Conservation (phyloP, 495 filamentous ascomycete genomes). For the Penicillium steckii region DNA sequence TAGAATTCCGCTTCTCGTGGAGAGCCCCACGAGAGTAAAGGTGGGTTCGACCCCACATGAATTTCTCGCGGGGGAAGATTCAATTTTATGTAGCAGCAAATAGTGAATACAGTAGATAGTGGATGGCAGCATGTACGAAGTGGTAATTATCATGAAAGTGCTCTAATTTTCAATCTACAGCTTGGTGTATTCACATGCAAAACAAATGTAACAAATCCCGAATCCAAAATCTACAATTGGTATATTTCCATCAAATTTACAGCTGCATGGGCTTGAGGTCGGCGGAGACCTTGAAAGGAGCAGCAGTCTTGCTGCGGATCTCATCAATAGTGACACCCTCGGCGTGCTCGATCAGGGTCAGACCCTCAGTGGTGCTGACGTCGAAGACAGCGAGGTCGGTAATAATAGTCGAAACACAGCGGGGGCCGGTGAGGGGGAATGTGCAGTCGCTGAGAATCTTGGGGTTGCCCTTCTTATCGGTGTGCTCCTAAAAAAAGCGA, state of each 20-base stretch:
- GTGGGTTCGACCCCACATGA: slow-evolving; percentile 16
- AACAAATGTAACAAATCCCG: background rate
- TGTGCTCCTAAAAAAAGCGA: slow-evolving; percentile 56
- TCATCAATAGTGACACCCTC: slow-evolving; percentile 82
- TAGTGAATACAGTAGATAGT: no score
- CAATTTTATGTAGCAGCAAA: background rate
- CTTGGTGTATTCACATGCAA: background rate
- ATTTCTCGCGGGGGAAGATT: background rate
- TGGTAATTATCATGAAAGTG: background rate
- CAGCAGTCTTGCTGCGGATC: slow-evolving; percentile 81
- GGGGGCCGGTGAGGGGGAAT: slow-evolving; percentile 81
- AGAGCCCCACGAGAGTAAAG: slow-evolving; percentile 6
- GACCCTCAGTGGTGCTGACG: slow-evolving; percentile 72
- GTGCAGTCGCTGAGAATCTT: slow-evolving; percentile 82
- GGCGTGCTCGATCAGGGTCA: slow-evolving; percentile 78
- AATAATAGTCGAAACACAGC: slow-evolving; percentile 84
- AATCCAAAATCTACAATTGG: background rate
- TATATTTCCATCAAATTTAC: slow-evolving; percentile 1
- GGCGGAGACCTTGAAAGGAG: slow-evolving; percentile 74
- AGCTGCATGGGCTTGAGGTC: slow-evolving; percentile 68
- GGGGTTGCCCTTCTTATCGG: slow-evolving; percentile 81
- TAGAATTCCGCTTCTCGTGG: slow-evolving; percentile 2
- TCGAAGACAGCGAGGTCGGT: slow-evolving; percentile 88
- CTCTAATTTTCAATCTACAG: background rate
- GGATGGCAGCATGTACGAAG: background rate